phyloP scores from a whole-genome alignment of 2,329 filamentous ascomycete species.

The Cytospora piceae region DNA sequence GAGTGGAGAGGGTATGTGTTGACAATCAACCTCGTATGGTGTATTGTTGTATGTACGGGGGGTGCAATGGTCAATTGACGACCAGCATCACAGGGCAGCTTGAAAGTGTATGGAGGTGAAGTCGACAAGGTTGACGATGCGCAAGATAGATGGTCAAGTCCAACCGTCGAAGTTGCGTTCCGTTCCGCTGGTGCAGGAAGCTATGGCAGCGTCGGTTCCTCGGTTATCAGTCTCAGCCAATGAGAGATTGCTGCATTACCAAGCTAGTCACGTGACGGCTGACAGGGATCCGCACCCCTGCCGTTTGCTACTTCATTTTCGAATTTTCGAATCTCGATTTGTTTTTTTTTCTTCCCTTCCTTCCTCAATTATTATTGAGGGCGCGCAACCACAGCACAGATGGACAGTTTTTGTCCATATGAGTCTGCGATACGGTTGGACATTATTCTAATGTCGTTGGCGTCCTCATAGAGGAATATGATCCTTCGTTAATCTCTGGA shows the following conservation, averaged over 20 bases:
- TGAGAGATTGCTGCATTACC: constrained; percentile 36
- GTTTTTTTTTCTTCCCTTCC: constrained; percentile 34
- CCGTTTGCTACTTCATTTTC: constrained; percentile 19
- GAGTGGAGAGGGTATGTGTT: constrained; percentile 30
- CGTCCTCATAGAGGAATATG: constrained; percentile 51
- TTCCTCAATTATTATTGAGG: constrained; percentile 57
- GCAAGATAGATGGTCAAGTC: constrained; percentile 8
- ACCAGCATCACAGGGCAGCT: constrained; percentile 21
- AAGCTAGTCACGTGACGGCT: constrained; percentile 29
- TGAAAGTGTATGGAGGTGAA: constrained; percentile 11
- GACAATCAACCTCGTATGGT: constrained; percentile 5
- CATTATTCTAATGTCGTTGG: constrained; percentile 38
- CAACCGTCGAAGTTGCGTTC: constrained; percentile 5
- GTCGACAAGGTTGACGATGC: constrained; percentile 26
- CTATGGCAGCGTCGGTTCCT: constrained; percentile 47
- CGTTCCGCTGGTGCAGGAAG: constrained; percentile 21
- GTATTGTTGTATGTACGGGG: constrained; percentile 24
- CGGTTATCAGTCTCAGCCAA: constrained; percentile 47
- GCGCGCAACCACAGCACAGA: constrained; percentile 43
- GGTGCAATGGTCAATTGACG: constrained; percentile 21
- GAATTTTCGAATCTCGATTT: not conserved
- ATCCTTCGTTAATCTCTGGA: constrained; percentile 63
- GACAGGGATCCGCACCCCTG: constrained; percentile 11
- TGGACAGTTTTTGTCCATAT: constrained; percentile 33
- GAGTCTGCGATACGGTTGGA: constrained; percentile 37